phyloP scores from a whole-genome alignment of 176 grass and related monocot species.

The Carex myosuroides region DNA sequence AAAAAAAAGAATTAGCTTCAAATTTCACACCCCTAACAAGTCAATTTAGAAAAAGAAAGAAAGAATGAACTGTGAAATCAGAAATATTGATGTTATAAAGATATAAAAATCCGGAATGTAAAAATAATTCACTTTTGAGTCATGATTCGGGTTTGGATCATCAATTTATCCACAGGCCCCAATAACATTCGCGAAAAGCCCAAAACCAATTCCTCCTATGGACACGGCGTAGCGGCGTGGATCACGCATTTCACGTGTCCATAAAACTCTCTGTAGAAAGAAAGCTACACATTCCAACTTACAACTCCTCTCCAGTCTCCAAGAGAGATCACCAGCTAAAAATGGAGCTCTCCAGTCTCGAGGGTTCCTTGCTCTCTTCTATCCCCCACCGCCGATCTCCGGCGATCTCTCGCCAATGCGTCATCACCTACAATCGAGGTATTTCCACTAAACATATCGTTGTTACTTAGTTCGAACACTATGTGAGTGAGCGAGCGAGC shows the following conservation, averaged over 20 bases:
- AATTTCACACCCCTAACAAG: no score
- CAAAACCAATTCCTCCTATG: background rate
- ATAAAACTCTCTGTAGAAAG: no score
- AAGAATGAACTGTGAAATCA: no score
- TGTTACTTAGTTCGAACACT: background rate
- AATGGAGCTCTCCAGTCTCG: conserved; percentile 17
- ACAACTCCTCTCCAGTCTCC: background rate
- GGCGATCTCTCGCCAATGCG: background rate
- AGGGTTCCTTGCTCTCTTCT: background rate
- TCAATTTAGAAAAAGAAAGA: no score
- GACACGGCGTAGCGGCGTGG: background rate
- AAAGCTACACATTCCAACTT: background rate
- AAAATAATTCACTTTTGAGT: no score
- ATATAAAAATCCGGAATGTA: no score
- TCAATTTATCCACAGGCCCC: no score
- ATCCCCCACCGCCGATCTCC: background rate
- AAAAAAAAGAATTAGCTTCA: no score
- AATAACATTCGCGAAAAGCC: background rate
- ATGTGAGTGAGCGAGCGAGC: background rate
- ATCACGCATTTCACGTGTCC: background rate
- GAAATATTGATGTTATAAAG: no score
- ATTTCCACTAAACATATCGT: background rate
- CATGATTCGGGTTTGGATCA: no score
- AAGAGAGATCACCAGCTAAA: background rate
- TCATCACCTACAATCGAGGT: conserved; percentile 11